Percentiles rank a stretch among this genome's conserved stretches.
Conservation (phyloP, 192 early-diverging fungal species). For the Rhizoclosmatium globosum region DNA sequence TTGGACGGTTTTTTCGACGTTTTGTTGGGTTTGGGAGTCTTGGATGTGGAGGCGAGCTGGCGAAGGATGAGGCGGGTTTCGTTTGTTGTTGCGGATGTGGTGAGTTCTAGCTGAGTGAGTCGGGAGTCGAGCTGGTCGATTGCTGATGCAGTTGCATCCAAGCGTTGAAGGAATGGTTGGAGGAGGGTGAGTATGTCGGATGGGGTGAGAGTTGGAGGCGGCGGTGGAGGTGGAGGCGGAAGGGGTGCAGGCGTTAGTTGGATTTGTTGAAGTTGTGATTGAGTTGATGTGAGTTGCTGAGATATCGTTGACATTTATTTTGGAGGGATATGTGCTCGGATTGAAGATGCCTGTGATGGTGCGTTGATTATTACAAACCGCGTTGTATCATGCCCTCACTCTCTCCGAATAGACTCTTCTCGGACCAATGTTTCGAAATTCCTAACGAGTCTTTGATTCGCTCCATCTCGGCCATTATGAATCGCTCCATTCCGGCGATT, state of each 20-base stretch:
- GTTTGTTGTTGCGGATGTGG: background rate
- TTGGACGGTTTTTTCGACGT: background rate
- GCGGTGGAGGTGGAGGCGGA: conserved; percentile 13
- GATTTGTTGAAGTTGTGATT: conserved; percentile 4
- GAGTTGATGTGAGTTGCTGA: background rate
- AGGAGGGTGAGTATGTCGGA: background rate
- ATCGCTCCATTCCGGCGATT: conserved; percentile 13
- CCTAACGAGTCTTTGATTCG: background rate
- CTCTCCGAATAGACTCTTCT: background rate
- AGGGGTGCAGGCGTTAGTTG: background rate
- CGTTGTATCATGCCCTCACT: background rate
- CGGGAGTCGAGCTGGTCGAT: background rate
- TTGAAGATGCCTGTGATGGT: background rate
- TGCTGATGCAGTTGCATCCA: background rate
- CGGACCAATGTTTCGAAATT: conserved; percentile 1
- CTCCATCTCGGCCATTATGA: conserved; percentile 8
- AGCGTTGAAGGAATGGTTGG: background rate
- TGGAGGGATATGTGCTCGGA: conserved; percentile 2
- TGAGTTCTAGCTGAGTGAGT: background rate
- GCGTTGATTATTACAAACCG: background rate
- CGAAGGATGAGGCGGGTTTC: background rate
- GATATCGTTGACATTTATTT: conserved; percentile 10
- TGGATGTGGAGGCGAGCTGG: background rate
- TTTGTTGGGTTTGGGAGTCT: background rate
- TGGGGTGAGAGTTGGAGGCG: background rate